These are phyloP conservation scores for Hyaloscypha finlandica DNA, from an alignment of 495 filamentous ascomycete genomes.

Conservation along the genomic window DNA sequence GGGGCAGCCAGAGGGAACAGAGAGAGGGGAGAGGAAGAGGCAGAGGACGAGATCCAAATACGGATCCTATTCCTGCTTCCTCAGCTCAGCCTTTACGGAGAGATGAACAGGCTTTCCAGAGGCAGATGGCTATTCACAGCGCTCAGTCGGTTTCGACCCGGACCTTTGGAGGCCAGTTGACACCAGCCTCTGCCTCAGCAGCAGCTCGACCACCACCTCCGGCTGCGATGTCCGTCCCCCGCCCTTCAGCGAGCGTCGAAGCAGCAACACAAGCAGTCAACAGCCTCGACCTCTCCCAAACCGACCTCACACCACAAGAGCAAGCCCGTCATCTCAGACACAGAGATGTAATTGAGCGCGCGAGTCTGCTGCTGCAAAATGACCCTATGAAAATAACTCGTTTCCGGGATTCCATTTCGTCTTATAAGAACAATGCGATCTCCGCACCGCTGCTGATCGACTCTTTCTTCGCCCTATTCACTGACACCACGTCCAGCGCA, in stretches of 20 bases:
- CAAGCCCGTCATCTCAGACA: constrained; percentile 78
- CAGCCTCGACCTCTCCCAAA: constrained; percentile 33
- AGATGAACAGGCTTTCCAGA: constrained; percentile 89
- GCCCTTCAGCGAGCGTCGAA: constrained; percentile 24
- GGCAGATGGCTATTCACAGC: constrained; percentile 88
- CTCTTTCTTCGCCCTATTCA: constrained; percentile 74
- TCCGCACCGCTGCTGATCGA: constrained; percentile 77
- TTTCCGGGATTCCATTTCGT: constrained; percentile 78
- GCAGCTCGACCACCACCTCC: constrained; percentile 19
- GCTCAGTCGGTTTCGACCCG: constrained; percentile 75
- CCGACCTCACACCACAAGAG: constrained; percentile 64
- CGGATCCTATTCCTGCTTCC: constrained; percentile 74
- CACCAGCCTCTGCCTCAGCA: constrained; percentile 41
- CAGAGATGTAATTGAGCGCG: constrained; percentile 80
- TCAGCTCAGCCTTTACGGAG: constrained; percentile 80
- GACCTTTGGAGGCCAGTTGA: constrained; percentile 81
- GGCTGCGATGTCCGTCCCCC: constrained; percentile 13
- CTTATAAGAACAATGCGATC: constrained; percentile 66
- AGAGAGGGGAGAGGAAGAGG: constrained; percentile 50
- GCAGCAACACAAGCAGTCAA: constrained; percentile 34
- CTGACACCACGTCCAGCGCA: constrained; percentile 71
- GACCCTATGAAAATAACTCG: constrained; percentile 68
- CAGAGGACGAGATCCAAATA: constrained; percentile 61
- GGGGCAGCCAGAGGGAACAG: constrained; percentile 42
- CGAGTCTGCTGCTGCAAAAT: constrained; percentile 74